Percentiles rank a stretch among this genome's conserved stretches.
These are phyloP conservation scores for Lasiodiplodia sp. DNA, from an alignment of 2,329 filamentous ascomycete species.

Conservation along the genomic window DNA sequence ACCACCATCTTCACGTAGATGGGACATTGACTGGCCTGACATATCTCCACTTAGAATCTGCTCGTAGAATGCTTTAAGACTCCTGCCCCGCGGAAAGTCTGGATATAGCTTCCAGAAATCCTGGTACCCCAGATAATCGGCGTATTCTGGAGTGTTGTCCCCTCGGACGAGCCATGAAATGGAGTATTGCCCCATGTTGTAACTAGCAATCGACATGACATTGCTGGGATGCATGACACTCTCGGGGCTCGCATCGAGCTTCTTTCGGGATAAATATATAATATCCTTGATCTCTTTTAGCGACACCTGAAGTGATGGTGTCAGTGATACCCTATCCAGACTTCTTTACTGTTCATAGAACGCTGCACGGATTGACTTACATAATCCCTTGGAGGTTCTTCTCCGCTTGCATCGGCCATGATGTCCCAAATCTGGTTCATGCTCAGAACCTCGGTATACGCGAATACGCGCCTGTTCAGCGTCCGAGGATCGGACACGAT, in stretches of 20 bases:
- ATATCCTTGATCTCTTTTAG: background rate
- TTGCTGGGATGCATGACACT: no score
- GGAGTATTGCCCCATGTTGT: constrained; percentile 48
- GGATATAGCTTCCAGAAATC: constrained; percentile 62
- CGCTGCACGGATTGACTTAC: constrained; percentile 38
- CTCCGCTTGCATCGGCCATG: constrained; percentile 58
- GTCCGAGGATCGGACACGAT: constrained; percentile 62
- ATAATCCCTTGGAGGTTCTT: constrained; percentile 52
- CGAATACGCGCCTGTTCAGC: constrained; percentile 61
- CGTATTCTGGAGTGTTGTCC: constrained; percentile 62
- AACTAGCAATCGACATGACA: background rate
- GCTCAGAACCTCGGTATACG: constrained; percentile 56
- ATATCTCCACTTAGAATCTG: no score
- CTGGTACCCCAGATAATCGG: constrained; percentile 63
- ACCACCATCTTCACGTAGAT: no score
- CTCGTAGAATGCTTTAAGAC: no score
- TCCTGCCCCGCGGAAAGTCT: constrained; percentile 44
- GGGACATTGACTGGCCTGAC: no score
- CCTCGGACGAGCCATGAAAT: constrained; percentile 57
- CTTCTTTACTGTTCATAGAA: no score
- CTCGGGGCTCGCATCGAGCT: background rate
- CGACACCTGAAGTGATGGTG: background rate
- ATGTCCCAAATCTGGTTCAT: constrained; percentile 57
- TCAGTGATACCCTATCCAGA: background rate
- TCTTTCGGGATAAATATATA: background rate